A percentile compares a stretch with the other conserved stretches of the same genome.
phyloP scores from a whole-genome alignment of 768 basidiomycete species.

The Leccinum longicurvipes region DNA sequence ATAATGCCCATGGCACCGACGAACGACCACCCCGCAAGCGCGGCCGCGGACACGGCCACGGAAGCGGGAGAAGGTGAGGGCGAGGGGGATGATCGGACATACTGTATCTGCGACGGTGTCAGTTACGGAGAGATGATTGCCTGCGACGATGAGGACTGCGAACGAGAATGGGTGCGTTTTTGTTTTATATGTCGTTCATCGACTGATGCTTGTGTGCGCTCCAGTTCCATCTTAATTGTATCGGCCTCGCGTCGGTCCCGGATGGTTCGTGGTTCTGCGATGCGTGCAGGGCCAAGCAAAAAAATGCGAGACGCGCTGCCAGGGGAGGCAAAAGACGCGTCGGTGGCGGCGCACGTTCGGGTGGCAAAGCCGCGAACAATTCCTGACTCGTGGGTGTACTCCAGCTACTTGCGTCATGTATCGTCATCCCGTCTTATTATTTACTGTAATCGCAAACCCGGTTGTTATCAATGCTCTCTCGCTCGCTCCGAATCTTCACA shows the following conservation, averaged over 20 bases:
- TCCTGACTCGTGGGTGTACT: slow-evolving; percentile 19
- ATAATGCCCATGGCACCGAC: slow-evolving; percentile 24
- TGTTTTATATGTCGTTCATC: not conserved
- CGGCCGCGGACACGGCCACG: slow-evolving; percentile 38
- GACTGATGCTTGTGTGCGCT: slow-evolving; percentile 1
- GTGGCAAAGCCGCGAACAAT: slow-evolving; percentile 29
- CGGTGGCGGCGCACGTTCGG: slow-evolving; percentile 31
- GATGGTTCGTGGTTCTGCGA: slow-evolving; percentile 78
- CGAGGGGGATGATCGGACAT: slow-evolving; percentile 57
- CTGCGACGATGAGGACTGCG: slow-evolving; percentile 79
- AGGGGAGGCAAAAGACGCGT: slow-evolving; percentile 53
- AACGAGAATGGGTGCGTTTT: slow-evolving; percentile 81
- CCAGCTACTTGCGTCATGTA: slow-evolving; percentile 13
- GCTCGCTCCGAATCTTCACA: too few species aligned
- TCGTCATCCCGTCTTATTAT: slow-evolving; percentile 17
- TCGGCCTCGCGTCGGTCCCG: slow-evolving; percentile 63
- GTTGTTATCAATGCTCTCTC: not conserved
- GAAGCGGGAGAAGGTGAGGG: slow-evolving; percentile 53
- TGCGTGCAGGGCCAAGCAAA: slow-evolving; percentile 53
- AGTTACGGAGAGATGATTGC: slow-evolving; percentile 96
- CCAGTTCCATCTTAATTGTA: slow-evolving; percentile 80
- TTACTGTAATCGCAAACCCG: slow-evolving; percentile 20
- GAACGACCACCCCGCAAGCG: slow-evolving; percentile 34
- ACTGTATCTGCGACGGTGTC: slow-evolving; percentile 81
- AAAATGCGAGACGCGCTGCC: slow-evolving; percentile 47